A percentile compares a stretch with the other conserved stretches of the same genome.
Evolutionary conservation across 257 asterid genomes (phyloP).

Genomic region (Petunia secreta): DNA sequence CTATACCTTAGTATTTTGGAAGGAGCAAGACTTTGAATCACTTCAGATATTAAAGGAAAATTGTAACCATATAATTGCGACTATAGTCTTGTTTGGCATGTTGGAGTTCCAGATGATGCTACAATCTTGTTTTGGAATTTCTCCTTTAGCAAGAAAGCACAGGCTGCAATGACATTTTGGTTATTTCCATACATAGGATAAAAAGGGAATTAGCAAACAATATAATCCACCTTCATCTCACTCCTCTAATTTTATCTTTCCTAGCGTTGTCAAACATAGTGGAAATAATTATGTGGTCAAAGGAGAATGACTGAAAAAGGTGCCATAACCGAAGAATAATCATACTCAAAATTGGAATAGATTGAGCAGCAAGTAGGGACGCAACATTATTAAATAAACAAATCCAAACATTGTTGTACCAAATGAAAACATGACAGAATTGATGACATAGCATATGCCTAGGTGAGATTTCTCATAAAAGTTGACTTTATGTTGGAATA

Average conservation of each 20-base stretch:
- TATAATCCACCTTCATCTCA: not conserved
- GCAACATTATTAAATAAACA: too few species aligned
- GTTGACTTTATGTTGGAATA: not conserved
- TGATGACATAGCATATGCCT: not conserved
- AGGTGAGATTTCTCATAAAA: not conserved
- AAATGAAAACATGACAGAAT: not conserved
- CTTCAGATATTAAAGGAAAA: not conserved
- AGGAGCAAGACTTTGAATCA: not conserved
- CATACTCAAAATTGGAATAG: not conserved
- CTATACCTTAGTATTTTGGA: not conserved
- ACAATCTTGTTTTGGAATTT: not conserved
- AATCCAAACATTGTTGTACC: not conserved
- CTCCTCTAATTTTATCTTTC: not conserved
- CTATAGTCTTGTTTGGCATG: not conserved
- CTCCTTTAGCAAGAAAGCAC: too few species aligned
- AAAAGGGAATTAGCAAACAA: not conserved
- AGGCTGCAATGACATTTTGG: not conserved
- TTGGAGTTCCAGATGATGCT: not conserved
- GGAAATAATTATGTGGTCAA: too few species aligned
- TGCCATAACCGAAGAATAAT: not conserved
- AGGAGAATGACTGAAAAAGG: too few species aligned
- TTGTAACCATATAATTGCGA: not conserved
- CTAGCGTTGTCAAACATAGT: not conserved
- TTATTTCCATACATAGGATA: not conserved
- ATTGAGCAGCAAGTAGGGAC: not conserved